Percentiles rank a stretch among this genome's conserved stretches.
Evolutionary conservation across 352 stramenopile species (phyloP).

Genomic region (Phytophthora lateralis): DNA sequence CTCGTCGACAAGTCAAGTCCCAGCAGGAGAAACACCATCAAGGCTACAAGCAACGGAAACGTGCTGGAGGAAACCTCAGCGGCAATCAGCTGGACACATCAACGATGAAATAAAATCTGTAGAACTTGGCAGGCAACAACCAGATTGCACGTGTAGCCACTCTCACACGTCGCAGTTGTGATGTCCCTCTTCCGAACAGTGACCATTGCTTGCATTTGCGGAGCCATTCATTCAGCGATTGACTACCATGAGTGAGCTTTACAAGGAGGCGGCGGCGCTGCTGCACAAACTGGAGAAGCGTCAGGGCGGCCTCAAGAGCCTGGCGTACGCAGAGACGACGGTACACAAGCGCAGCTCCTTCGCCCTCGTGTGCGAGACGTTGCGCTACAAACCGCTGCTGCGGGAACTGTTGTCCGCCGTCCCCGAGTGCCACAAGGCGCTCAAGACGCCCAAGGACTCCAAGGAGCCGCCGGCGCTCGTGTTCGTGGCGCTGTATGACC

Average conservation of each 20-base stretch:
- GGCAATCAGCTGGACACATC: background rate
- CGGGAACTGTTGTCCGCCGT: conserved; percentile 69
- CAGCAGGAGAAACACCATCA: too few species aligned
- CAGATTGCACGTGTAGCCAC: background rate
- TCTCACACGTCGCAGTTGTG: conserved; percentile 28
- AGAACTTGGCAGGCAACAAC: background rate
- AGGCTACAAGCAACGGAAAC: too few species aligned
- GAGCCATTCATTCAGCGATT: conserved; percentile 1
- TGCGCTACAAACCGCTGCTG: conserved; percentile 87
- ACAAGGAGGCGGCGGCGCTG: conserved; percentile 79
- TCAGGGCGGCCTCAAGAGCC: conserved; percentile 83
- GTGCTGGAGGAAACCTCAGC: too few species aligned
- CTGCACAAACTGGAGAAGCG: conserved; percentile 80
- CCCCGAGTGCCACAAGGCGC: conserved; percentile 67
- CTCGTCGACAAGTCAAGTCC: too few species aligned
- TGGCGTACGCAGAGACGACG: conserved; percentile 82
- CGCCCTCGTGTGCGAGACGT: conserved; percentile 87
- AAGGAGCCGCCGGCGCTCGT: conserved; percentile 60
- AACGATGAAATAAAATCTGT: background rate
- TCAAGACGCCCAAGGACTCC: conserved; percentile 60
- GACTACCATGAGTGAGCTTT: conserved; percentile 77
- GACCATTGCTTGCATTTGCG: background rate
- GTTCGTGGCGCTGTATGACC: conserved; percentile 87
- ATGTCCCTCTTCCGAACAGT: background rate
- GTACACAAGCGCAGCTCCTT: conserved; percentile 90